Base-by-base conservation (phyloP, 192 early-diverging fungal species). In the Geranomyces michiganensis region DNA sequence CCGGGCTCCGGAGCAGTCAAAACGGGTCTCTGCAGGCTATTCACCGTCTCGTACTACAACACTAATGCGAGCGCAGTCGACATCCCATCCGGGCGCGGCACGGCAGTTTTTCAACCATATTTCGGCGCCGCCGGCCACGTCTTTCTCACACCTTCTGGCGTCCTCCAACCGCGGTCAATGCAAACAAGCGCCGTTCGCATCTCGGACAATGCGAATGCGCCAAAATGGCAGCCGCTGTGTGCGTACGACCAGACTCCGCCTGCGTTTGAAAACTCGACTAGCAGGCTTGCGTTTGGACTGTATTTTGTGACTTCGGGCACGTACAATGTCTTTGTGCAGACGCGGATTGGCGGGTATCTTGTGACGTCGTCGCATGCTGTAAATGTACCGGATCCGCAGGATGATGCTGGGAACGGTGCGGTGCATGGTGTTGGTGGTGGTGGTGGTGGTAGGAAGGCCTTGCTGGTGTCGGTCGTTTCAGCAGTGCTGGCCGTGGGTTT, bases 341-440 rank as follows among this genome's bases (percentile, higher is more conserved):
- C 70, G n/a, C 56, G 49, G 30, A 64, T 72, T 44, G 64, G 64
- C 44, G 70, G 70, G 51, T 72, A 64, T 48, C 19, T 72, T 3
- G 70, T 72, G 0, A 72, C 70, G 12, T 55, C 47, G 49, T 67
- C 66, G 47, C 32, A 31, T 56, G 19, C 30, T 1, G 55, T 67
- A 46, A 41, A 53, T 17, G 51, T 67, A 6, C 47, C 24, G 4
- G 17, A 67, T 67, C 66, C 66, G 3, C 6, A 8, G 17, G 51
- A 53, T 26, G 51, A 53, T 17, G 36, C 36, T 41, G 36, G 36
- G 36, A 41, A 41, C 36, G 36, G 5, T 10, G 36, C 36, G 36
- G 36, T 41, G 36, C 5, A 10, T 10, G 36, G 36, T 41, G 36
- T 3, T 41, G 36, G 36, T 10, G 36, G 36, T 41, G 36, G 36